Conservation (phyloP, 1,284 basidiomycete genomes). For the Moesziomyces sp. region DNA sequence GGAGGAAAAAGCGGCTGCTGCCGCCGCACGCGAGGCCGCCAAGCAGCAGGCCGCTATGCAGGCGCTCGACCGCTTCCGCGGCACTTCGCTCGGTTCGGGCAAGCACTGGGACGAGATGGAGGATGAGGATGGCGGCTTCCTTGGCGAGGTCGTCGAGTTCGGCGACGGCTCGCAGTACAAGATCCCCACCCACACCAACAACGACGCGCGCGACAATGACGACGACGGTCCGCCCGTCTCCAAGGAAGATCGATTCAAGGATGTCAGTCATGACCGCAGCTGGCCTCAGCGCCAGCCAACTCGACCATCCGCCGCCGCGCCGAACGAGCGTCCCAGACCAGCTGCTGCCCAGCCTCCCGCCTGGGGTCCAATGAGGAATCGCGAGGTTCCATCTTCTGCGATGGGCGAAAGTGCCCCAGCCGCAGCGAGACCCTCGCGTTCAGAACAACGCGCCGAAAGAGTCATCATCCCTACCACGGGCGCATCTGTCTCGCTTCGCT, state of each 20-base stretch:
- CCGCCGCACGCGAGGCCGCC: conserved; percentile 55
- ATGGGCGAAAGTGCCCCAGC: conserved; percentile 18
- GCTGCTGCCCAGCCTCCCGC: conserved; percentile 15
- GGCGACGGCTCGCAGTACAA: conserved; percentile 66
- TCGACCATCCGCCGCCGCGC: conserved; percentile 3
- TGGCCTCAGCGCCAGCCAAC: conserved; percentile 47
- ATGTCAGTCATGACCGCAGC: conserved; percentile 60
- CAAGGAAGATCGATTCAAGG: conserved; percentile 64
- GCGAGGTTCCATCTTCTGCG: conserved; percentile 18
- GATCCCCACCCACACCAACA: conserved; percentile 38
- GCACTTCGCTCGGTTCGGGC: conserved; percentile 48
- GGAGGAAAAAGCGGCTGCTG: conserved; percentile 56
- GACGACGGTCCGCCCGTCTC: conserved; percentile 40
- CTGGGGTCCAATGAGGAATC: conserved; percentile 32
- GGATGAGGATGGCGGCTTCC: conserved; percentile 59
- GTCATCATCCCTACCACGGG: conserved; percentile 47
- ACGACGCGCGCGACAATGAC: conserved; percentile 26
- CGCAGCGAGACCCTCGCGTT: conserved; percentile 21
- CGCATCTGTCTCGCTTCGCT: conserved; percentile 47
- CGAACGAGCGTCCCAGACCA: conserved; percentile 21
- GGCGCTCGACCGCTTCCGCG: conserved; percentile 64
- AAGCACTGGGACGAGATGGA: conserved; percentile 67
- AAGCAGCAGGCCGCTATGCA: conserved; percentile 51
- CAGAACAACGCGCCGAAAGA: conserved; percentile 41
- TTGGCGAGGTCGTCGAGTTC: conserved; percentile 66